Conservation (phyloP, 2,329 filamentous ascomycete genomes). For the Drechslera avenae region DNA sequence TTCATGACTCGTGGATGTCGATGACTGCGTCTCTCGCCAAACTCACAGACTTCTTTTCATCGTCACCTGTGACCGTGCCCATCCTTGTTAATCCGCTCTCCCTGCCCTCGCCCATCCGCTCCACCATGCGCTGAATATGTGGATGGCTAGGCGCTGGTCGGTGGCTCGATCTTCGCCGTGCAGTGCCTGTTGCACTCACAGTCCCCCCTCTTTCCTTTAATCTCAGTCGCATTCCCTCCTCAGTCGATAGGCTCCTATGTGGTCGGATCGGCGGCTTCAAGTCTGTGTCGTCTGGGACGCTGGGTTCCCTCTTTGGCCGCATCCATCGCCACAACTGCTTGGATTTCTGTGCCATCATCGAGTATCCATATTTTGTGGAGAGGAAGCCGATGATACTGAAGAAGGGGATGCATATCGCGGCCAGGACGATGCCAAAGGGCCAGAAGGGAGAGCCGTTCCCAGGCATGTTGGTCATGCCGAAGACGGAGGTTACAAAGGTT, state of each 20-base stretch:
- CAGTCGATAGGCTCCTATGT: slow-evolving; percentile 32
- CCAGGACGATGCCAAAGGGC: slow-evolving; percentile 50
- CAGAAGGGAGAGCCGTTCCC: slow-evolving; percentile 39
- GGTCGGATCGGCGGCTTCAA: slow-evolving; percentile 6
- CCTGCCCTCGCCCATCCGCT: slow-evolving; percentile 34
- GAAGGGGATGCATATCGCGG: slow-evolving; percentile 53
- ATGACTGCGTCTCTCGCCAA: slow-evolving; percentile 30
- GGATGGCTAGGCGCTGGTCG: slow-evolving; percentile 30
- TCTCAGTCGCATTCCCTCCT: slow-evolving; percentile 37
- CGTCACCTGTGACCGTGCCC: slow-evolving; percentile 22
- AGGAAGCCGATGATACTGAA: slow-evolving; percentile 54
- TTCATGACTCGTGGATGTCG: slow-evolving; percentile 20
- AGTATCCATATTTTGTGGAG: slow-evolving; percentile 49
- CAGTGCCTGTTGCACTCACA: neutral
- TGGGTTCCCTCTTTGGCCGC: slow-evolving; percentile 18
- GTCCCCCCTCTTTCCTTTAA: slow-evolving; percentile 13
- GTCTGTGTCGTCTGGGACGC: slow-evolving; percentile 12
- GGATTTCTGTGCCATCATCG: slow-evolving; percentile 44
- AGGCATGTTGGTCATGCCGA: slow-evolving; percentile 58
- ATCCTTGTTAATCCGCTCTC: slow-evolving; percentile 32
- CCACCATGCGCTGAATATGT: slow-evolving; percentile 39
- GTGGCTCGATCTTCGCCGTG: slow-evolving; percentile 13
- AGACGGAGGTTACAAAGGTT: slow-evolving; percentile 66
- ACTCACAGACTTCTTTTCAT: slow-evolving; percentile 11
- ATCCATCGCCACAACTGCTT: slow-evolving; percentile 38